phyloP scores from a whole-genome alignment of 1,284 basidiomycete genomes.

The Gomphus sp. region DNA sequence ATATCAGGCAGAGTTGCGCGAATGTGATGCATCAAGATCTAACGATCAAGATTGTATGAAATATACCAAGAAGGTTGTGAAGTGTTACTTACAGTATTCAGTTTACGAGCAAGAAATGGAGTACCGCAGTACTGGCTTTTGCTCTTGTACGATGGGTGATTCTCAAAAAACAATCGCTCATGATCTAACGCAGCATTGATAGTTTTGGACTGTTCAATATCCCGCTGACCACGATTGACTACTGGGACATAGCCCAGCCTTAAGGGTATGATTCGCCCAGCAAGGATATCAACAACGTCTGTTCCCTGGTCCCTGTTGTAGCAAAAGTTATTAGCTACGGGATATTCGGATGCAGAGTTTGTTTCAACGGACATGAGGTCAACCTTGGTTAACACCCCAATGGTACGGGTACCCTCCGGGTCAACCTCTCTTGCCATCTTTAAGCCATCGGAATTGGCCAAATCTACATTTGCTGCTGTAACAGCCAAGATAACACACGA shows the following conservation, averaged over 20 bases:
- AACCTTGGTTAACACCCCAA: constrained; percentile 96
- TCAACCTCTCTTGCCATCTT: constrained; percentile 96
- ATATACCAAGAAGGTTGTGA: neutral
- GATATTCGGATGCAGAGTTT: neutral
- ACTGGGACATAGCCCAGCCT: constrained; percentile 96
- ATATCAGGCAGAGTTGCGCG: constrained; percentile 94
- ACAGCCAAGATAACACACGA: constrained; percentile 89
- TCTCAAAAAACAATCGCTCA: constrained; percentile 91
- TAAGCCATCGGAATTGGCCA: constrained; percentile 97
- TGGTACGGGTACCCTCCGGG: constrained; percentile 90
- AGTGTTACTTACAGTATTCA: constrained; percentile 70
- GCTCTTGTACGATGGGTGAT: constrained; percentile 83
- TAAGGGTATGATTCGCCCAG: constrained; percentile 91
- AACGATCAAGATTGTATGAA: constrained; percentile 3
- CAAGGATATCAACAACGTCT: constrained; percentile 97
- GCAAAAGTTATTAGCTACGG: constrained; percentile 8
- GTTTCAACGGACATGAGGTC: constrained; percentile 76
- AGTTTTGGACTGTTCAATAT: constrained; percentile 84
- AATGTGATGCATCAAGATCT: constrained; percentile 99
- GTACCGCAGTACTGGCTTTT: constrained; percentile 97
- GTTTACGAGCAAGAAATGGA: constrained; percentile 92
- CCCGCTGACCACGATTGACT: constrained; percentile 94
- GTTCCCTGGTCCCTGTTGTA: constrained; percentile 81
- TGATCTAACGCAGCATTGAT: constrained; percentile 82
- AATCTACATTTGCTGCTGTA: constrained; percentile 91